A percentile compares a stretch with the other conserved stretches of the same genome.
Evolutionary conservation across 768 basidiomycete species (phyloP).

Genomic region (Macrolepiota dolichaula): DNA sequence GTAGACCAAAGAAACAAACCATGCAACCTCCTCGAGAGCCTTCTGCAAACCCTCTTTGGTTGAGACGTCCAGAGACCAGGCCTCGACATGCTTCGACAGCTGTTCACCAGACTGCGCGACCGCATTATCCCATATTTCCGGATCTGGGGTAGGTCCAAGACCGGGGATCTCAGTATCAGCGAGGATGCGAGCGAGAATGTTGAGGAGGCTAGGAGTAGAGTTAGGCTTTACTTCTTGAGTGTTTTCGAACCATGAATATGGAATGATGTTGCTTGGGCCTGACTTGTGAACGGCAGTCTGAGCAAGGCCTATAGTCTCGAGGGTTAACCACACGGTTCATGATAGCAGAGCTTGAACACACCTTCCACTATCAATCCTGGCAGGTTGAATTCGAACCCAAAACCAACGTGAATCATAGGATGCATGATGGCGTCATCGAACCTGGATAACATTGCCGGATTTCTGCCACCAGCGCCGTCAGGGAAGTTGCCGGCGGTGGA

Average conservation of each 20-base stretch:
- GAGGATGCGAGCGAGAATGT: slow-evolving; percentile 5
- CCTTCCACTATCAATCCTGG: slow-evolving; percentile 64
- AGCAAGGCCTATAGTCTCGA: slow-evolving; percentile 46
- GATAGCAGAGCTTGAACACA: slow-evolving; percentile 17
- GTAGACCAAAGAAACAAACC: slow-evolving; percentile 53
- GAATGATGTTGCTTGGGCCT: slow-evolving; percentile 18
- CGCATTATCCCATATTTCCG: slow-evolving; percentile 23
- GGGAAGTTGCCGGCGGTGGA: slow-evolving; percentile 46
- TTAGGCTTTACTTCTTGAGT: neutral
- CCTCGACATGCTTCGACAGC: slow-evolving; percentile 40
- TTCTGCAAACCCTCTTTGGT: slow-evolving; percentile 27
- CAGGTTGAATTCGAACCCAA: slow-evolving; percentile 58
- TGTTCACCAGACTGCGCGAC: slow-evolving; percentile 33
- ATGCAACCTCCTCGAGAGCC: slow-evolving; percentile 63
- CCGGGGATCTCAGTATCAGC: slow-evolving; percentile 8
- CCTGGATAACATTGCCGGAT: slow-evolving; percentile 47
- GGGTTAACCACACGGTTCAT: neutral
- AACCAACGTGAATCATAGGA: slow-evolving; percentile 63
- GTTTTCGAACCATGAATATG: slow-evolving; percentile 20
- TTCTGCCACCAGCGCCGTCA: slow-evolving; percentile 12
- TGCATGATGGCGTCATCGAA: slow-evolving; percentile 59
- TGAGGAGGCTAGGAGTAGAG: slow-evolving; percentile 3
- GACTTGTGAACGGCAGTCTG: slow-evolving; percentile 47
- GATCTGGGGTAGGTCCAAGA: neutral
- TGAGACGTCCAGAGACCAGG: slow-evolving; percentile 29